phyloP scores from a whole-genome alignment of 169 alveolate genomes.

The Fabrea salina region DNA sequence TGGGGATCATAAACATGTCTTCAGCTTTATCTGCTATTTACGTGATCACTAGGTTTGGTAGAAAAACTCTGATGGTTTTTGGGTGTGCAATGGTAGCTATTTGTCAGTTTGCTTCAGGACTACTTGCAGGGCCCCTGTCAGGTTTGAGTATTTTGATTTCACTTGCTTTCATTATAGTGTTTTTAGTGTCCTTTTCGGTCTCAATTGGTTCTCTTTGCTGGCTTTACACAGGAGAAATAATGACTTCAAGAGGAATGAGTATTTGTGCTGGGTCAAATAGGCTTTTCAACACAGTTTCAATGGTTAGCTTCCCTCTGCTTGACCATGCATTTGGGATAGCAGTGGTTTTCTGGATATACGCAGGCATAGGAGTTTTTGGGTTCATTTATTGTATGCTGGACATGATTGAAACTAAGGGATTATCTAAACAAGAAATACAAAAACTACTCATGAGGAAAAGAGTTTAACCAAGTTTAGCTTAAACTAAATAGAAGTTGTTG shows the following conservation, averaged over 20 bases:
- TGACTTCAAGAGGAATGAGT: conserved; percentile 43
- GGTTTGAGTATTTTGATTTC: neutral
- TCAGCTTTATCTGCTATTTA: neutral
- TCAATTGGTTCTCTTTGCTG: neutral
- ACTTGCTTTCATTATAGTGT: neutral
- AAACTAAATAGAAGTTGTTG: too few species aligned
- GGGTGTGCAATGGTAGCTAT: neutral
- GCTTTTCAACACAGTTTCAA: neutral
- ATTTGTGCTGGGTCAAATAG: conserved; percentile 40
- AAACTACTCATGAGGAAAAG: neutral
- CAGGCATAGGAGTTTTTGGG: neutral
- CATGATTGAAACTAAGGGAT: conserved; percentile 20
- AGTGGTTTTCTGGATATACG: neutral
- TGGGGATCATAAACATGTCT: neutral
- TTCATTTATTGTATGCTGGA: neutral
- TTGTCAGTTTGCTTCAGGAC: neutral
- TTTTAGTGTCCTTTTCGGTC: neutral
- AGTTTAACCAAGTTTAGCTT: too few species aligned
- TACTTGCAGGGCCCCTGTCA: neutral
- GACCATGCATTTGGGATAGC: neutral
- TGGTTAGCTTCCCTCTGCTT: neutral
- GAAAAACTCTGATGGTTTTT: neutral
- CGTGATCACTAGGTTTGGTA: neutral
- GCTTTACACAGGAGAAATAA: neutral
- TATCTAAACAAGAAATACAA: neutral